Base-by-base conservation (phyloP, 139 green algal species). In the Chlorella sp. region DNA sequence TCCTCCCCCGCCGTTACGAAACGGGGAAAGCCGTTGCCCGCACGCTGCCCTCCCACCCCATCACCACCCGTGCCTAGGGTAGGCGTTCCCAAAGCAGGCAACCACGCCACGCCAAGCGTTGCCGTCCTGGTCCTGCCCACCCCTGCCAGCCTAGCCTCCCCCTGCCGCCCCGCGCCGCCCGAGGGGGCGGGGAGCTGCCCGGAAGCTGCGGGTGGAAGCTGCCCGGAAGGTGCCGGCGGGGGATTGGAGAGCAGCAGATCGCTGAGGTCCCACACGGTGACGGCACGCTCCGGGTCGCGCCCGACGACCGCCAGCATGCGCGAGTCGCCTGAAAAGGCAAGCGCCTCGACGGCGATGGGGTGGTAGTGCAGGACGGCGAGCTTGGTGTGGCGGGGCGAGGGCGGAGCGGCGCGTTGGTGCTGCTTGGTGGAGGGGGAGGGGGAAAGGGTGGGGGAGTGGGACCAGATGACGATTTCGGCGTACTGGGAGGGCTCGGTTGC, bases 261-360 rank as follows among this genome's bases (percentile, higher is more conserved):
- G n/a, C n/a, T n/a, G n/a, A 89, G 72, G 49, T 86, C 79, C 85
- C 85, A 92, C 71, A 92, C 72, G 3, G 80, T 79, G 22, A 92
- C 62, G 27, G 67, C 71, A 24, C 75, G 35, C 60, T 91, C 86
- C 1, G 80, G 82, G 31, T 74, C 36, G 14, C 61, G 34, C 1
- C 81, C 77, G 1, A 85, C 29, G 5, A 77, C 84, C 29, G 82
- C 49, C 63, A 92, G 81, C 67, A 73, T 79, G 17, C 69, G 51
- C 33, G 73, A 76, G 42, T 81, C 71, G 23, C 62, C 73, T 34
- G 76, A 85, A 63, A 90, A 92, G 49, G 20, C 61, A 27, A 91
- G 24, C 26, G 76, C 77, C 72, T 83, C 64, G 2, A 83, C 79
- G 3, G 70, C 77, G 1, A 69, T 24, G 1, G 77, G 77, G 74